Evolutionary conservation across 2,329 filamentous ascomycete genomes (phyloP), one percentile per base, ranked within the genome.

Genomic region (Ascocoryne sarcoides): DNA sequence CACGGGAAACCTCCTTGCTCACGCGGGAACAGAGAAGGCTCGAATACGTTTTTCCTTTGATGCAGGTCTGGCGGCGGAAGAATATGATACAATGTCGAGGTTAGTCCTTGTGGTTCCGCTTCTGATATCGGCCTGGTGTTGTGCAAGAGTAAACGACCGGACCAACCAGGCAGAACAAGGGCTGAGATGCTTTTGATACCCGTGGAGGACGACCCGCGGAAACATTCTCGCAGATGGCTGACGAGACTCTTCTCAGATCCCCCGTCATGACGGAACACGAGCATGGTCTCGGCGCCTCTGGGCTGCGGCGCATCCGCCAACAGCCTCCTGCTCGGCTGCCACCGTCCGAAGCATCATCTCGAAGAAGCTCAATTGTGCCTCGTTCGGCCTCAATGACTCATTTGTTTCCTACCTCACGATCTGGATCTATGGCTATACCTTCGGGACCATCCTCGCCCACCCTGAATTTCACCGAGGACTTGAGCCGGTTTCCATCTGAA

Each of bases 281-380:
- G 58, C 84, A 92, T 70, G 86, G 86, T 53, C 67, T 92, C 48
- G 86, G 86, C 40, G 74, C 82, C 32, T 93, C 87, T 42, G 89
- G 92, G 51, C 74, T 98, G 58, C 83, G 89, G 60, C 84, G 92
- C 56, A 98, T 98, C 62, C 84, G 92, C 61, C 90, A 95, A 63
- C 82, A 88, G 56, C 82, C 83, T 45, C 73, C 77, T 29, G 68
- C 76, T 42, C 73, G 81, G 60, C 63, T 82, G 44, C 78, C 80
- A 33, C 72, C 73, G 40, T 82, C 81, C 30, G 73, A 71, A 49
- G 70, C 73, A 23, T 77, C 79, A 12, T 81, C 80, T 26, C 69
- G 75, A 54, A 77, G 71, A 62, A 61, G 75, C 50, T 75, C 76
- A 45, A 61, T 71, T 58, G 62, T 68, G 56, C 76, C 80, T 47